Base-by-base conservation (phyloP, 176 grass and related monocot species). In the Canna indica region DNA sequence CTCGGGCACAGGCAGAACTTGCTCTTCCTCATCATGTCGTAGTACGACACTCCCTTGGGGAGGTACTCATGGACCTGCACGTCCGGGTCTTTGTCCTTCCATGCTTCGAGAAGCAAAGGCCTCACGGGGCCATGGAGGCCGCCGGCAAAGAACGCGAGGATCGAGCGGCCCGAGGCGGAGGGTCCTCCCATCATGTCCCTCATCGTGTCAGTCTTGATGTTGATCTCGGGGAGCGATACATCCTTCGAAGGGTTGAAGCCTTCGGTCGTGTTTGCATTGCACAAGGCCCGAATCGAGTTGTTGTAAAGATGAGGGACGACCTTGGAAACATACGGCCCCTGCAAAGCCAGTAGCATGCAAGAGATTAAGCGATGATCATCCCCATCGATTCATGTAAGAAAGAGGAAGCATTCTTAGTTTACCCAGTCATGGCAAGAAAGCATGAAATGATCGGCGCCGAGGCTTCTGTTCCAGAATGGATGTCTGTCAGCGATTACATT, bases 401-500 rank as follows among this genome's bases (percentile, higher is more conserved):
- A 36, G 9, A 32, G 29, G 22, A 3, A 33, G 29, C 30, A 14
- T 36, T 0, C 4, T 17, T 34, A 36, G 44, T 12, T 76, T 82
- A 96, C 88, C 88, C 93, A 97, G 33, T 97, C 93, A 65, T 97
- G 93, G 75, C 93, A 97, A 42, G 93, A 97, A 7, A 97, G 81
- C 88, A 92, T 90, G 83, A 97, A 89, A 75, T 97, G 93, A 42
- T 97, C 93, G 0, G 86, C 86, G 1, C 93, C 93, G 0, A 79
- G 50, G 81, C 88, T 90, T 28, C 88, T 79, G 52, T 97, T 97
- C 93, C 93, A 97, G 42, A 75, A 91, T 0, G 86, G 84, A 68
- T 97, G 77, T 85, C 81, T 91, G 39, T 3, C 1, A 3, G 84
- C 39, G 31, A 97, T 25, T 1, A 90, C 88, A 31, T 41, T 26